Base-by-base conservation (phyloP, 768 basidiomycete species). In the Lactarius indigo region DNA sequence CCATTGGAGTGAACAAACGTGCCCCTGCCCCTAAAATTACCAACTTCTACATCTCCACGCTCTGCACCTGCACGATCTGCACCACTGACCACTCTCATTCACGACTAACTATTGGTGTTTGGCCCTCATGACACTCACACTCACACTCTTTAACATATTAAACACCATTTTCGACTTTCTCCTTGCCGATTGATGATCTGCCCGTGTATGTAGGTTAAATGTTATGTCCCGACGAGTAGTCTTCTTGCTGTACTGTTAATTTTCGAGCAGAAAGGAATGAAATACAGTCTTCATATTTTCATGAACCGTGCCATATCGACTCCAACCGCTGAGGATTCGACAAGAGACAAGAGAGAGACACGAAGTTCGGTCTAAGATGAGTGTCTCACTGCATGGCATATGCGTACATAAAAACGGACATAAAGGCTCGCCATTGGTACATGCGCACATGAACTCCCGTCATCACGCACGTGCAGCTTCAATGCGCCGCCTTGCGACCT, bases 401-500 rank as follows among this genome's bases (percentile, higher is more conserved):
- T 62, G 60, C 61, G 68, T 64, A 70, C 62, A 73, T 69, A 63
- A 64, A 52, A 61, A 63, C 66, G 70, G 54, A 70, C 68, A 72
- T 65, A 66, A 67, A 68, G 72, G 75, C 72, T 55, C 23, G 18
- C 52, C 23, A 54, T 59, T 41, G 54, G 73, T 59, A 66, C 71
- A 68, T 59, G 42, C 57, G 64, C 55, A 62, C 65, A 62, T 64
- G 33, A 72, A 71, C 79, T 79, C 85, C 78, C 26, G 30, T 23
- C 9, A 56, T 74, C 73, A 76, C 64, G 73, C 68, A 42, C 92
- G 90, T 42, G 82, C 86, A 73, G 93, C 93, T 81, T 92, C 90
- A 74, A 94, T 93, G 73, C 92, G 86, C 83, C 82, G 90, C 81
- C 92, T 86, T 72, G 92, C 92, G 31, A 94, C 80, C 77, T 94